phyloP scores from a whole-genome alignment of 768 basidiomycete species.

The Holtermanniella nyarrowii region DNA sequence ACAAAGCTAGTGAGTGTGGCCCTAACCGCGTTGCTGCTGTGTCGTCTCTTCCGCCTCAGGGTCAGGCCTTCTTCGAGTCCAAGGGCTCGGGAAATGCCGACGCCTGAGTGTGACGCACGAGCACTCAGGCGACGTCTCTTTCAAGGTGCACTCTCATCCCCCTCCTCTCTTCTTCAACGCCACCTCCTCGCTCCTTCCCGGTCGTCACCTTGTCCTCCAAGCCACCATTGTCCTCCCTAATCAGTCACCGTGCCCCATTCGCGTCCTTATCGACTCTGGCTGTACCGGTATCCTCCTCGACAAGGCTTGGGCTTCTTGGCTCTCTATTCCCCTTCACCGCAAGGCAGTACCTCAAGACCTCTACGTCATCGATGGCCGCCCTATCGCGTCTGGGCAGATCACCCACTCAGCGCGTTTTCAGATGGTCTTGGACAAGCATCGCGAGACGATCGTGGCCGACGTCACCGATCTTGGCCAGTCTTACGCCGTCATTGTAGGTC shows the following conservation, averaged over 20 bases:
- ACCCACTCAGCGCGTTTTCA: conserved; percentile 13
- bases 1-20: neutral
- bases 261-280: conserved; percentile 43
- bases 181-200: conserved; percentile 1
- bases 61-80: neutral
- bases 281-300: conserved; percentile 43
- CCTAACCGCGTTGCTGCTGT: neutral
- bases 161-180: neutral
- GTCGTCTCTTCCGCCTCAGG: no score
- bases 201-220: conserved; percentile 29
- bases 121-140: neutral
- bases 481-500: conserved; percentile 7
- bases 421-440: neutral
- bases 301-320: conserved; percentile 35
- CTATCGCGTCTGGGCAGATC: conserved; percentile 43
- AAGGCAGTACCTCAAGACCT: conserved; percentile 41
- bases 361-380: conserved; percentile 42
- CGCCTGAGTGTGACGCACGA: neutral
- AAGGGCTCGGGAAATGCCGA: neutral
- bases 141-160: neutral
- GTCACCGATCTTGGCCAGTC: conserved; percentile 4
- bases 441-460: neutral
- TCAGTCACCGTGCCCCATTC: conserved; percentile 37
- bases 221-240: conserved; percentile 37
- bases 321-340: conserved; percentile 38